Evolutionary conservation across 306 rosid species (phyloP), one percentile per base, ranked within the genome.

Genomic region (Cucurbita pepo): DNA sequence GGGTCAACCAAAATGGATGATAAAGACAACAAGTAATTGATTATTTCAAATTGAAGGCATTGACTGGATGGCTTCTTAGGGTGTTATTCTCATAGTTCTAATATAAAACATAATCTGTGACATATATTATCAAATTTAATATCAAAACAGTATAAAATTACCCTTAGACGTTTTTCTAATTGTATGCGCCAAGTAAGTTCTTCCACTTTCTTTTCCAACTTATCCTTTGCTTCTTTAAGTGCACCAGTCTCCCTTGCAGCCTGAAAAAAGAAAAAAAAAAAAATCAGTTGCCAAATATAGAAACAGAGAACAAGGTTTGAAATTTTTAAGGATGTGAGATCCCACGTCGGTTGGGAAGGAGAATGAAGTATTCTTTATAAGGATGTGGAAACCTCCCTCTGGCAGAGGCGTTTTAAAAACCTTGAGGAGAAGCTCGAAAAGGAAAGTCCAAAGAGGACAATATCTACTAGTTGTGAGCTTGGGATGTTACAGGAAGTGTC

Each of bases 181-280:
- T 95, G 99, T 83, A 95, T 83, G 73, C 99, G 99, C 97, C 97
- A 95, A 48, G 99, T 91, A 75, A 95, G 99, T 77, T 95, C 99
- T 82, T 95, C 99, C 79, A 95, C 99, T 53, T 96, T 96, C 86
- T 95, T 95, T 82, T 95, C 99, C 62, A 95, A 83, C 81, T 95
- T 95, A 88, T 95, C 96, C 69, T 95, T 95, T 60, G 97, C 97
- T 84, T 95, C 99, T 83, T 95, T 88, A 41, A 95, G 97, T 69
- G 99, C 99, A 56, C 99, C 99, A 4, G 99, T 95, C 77, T 95
- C 99, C 85, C 95, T 91, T 52, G 99, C 85, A 86, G 99, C 99
- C 99, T 95, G 47, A 30, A 30, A 30, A 30, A 30, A 30, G 2
- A 25, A 25, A 25, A 25, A 66, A 69, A 48, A 57, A 1, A 10